Conservation (phyloP, 352 stramenopile species). For the Phytophthora syringae region DNA sequence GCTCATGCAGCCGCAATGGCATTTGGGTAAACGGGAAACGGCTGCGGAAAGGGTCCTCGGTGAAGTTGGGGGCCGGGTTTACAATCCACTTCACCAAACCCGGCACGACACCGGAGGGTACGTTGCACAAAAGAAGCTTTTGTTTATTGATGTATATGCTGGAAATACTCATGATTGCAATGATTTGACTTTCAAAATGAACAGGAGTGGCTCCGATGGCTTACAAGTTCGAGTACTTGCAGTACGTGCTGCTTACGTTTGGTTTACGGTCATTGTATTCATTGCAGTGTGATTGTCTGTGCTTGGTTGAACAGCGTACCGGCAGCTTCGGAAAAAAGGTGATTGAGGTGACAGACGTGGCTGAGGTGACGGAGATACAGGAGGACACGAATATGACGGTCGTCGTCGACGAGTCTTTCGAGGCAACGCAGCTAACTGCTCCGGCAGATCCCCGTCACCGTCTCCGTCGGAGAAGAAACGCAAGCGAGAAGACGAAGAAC, state of each 20-base stretch:
- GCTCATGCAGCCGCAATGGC: slow-evolving; percentile 56
- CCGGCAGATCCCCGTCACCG: slow-evolving; percentile 15
- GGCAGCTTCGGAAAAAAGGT: background rate
- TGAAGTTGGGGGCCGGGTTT: slow-evolving; percentile 41
- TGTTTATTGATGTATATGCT: background rate
- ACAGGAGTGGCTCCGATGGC: slow-evolving; percentile 48
- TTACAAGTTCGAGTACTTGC: slow-evolving; percentile 78
- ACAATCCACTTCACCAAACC: slow-evolving; percentile 81
- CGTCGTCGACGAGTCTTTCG: slow-evolving; percentile 28
- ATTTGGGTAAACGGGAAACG: slow-evolving; percentile 74
- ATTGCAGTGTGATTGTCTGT: background rate
- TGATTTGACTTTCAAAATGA: slow-evolving; percentile 2
- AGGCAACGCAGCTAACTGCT: slow-evolving; percentile 22
- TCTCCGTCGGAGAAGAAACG: slow-evolving; percentile 39
- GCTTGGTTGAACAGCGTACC: background rate
- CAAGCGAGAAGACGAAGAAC: slow-evolving; percentile 29
- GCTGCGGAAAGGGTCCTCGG: slow-evolving; percentile 49
- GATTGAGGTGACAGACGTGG: too few relatives aligned
- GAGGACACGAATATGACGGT: slow-evolving; percentile 29
- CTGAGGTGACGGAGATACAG: background rate
- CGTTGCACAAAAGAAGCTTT: background rate
- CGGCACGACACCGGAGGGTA: slow-evolving; percentile 42
- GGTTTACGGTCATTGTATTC: background rate
- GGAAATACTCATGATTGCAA: background rate
- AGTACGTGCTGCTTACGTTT: slow-evolving; percentile 27